Evolutionary conservation across 495 filamentous ascomycete genomes (phyloP), one percentile per base, ranked within the genome.

Genomic region (Aspergillus indologenus): DNA sequence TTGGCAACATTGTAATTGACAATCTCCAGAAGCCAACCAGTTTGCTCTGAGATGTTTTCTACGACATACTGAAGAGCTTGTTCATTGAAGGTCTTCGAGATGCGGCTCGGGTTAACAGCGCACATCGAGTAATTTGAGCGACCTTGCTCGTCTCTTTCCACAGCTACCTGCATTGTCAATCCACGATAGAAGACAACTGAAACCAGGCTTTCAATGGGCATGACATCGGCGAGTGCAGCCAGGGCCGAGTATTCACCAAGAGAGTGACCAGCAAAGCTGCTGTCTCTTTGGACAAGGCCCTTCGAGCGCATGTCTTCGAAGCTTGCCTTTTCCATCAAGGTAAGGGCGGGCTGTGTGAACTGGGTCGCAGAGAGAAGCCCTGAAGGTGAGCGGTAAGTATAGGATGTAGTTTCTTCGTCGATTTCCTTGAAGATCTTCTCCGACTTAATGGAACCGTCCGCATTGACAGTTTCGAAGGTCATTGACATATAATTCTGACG

Each of bases 381-480:
- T 0, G 90, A 93, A 3, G 94, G 94, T 15, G 94, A 98, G 24
- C 90, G 88, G 79, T 98, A 98, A 15, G 94, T 97, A 80, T 98
- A 98, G 0, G 90, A 96, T 1, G 88, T 87, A 0, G 94, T 97
- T 67, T 80, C 87, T 73, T 97, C 93, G 63, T 89, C 81, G 56
- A 98, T 90, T 63, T 94, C 91, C 78, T 98, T 98, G 86, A 98
- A 98, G 68, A 98, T 98, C 78, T 94, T 96, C 79, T 98, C 94
- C 1, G 95, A 96, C 75, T 96, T 97, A 76, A 93, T 89, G 5
- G 84, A 83, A 9, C 94, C 94, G 68, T 99, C 94, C 7, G 90
- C 79, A 47, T 87, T 87, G 40, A 99, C 91, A 5, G 92, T 91
- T 77, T 99, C 95, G 76, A 98, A 98, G 58, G 95, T 97, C 94